Base-by-base conservation (phyloP, 495 filamentous ascomycete species). In the Penicillium odoratum region DNA sequence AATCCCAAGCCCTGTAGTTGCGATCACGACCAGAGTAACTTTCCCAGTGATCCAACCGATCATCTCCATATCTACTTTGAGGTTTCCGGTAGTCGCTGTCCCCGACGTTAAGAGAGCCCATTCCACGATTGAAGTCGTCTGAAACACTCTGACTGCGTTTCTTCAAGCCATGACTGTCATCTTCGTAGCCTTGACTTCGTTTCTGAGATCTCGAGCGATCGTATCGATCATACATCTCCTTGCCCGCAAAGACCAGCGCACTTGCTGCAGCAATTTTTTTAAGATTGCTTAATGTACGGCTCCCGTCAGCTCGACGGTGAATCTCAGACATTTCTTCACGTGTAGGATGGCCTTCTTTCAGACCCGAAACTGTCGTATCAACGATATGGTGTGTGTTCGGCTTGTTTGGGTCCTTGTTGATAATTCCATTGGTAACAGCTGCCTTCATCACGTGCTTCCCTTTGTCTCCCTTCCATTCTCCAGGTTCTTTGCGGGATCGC, bases 1-100 rank as follows among this genome's bases (percentile, higher is more conserved):
- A 60, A 38, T 57, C 55, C 38, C 60, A 46, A 43, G 30, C 31
- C 42, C 42, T 44, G 42, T 11, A 16, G 38, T 7, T 15, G 38
- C 0, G 38, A 6, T 40, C 15, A 13, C 38, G 38, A 16, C 38
- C 5, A 40, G 38, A 40, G 11, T 40, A 40, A n/a, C 15, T 40
- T 25, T 40, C 45, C 7, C 45, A 29, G 16, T 48, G 31, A 16
- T 48, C 33, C 3, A 31, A 38, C 18, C 62, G 56, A 48, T 52
- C 58, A 49, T 61, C 59, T 46, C 64, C 56, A 53, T 48, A 50
- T 48, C 51, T 57, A 29, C 13, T 5, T 30, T 26, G 26, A 48
- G 21, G 53, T 56, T 54, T 66, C 57, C 38, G 42, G 51, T 55
- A 30, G 26, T 34, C 42, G 9, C 29, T 33, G 13, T 55, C 40